Evolutionary conservation across 495 filamentous ascomycete genomes (phyloP).

Genomic region (Lophium mytilinum): DNA sequence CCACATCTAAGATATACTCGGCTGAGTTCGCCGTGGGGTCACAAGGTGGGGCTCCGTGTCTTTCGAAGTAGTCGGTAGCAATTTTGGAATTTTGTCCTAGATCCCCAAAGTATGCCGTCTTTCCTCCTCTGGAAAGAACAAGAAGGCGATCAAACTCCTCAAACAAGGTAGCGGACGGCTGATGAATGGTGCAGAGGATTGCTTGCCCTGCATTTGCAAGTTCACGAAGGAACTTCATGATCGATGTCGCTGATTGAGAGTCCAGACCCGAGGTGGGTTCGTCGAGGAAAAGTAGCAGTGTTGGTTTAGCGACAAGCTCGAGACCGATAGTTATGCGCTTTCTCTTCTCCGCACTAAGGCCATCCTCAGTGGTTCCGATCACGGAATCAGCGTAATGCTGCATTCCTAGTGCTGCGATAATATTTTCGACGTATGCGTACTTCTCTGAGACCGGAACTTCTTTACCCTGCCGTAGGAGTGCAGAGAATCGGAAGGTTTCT

Average conservation of each 20-base stretch:
- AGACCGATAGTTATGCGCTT: slow-evolving; percentile 61
- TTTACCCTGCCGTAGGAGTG: slow-evolving; percentile 44
- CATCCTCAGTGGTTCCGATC: slow-evolving; percentile 43
- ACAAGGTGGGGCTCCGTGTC: slow-evolving; percentile 43
- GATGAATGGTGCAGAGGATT: slow-evolving; percentile 65
- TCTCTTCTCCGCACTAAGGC: slow-evolving; percentile 51
- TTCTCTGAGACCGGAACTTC: slow-evolving; percentile 44
- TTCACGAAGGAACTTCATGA: slow-evolving; percentile 52
- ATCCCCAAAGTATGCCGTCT: slow-evolving; percentile 42
- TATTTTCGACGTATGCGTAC: slow-evolving; percentile 47
- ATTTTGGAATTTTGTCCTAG: not conserved
- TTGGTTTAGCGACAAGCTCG: slow-evolving; percentile 55
- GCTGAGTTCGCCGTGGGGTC: slow-evolving; percentile 49
- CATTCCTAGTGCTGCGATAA: slow-evolving; percentile 49
- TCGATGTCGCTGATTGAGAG: slow-evolving; percentile 52
- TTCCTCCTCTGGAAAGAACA: slow-evolving; percentile 56
- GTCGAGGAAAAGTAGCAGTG: slow-evolving; percentile 61
- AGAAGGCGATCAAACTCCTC: slow-evolving; percentile 62
- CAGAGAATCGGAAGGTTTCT: slow-evolving; percentile 51
- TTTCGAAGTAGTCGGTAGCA: slow-evolving; percentile 1
- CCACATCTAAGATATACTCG: slow-evolving; percentile 58
- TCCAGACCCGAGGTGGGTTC: slow-evolving; percentile 68
- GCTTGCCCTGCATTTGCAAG: slow-evolving; percentile 57
- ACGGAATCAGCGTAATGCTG: slow-evolving; percentile 28
- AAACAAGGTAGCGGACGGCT: slow-evolving; percentile 61